These are phyloP conservation scores for Chlorella sp. DNA, from an alignment of 139 green algal genomes.

Conservation along the genomic window DNA sequence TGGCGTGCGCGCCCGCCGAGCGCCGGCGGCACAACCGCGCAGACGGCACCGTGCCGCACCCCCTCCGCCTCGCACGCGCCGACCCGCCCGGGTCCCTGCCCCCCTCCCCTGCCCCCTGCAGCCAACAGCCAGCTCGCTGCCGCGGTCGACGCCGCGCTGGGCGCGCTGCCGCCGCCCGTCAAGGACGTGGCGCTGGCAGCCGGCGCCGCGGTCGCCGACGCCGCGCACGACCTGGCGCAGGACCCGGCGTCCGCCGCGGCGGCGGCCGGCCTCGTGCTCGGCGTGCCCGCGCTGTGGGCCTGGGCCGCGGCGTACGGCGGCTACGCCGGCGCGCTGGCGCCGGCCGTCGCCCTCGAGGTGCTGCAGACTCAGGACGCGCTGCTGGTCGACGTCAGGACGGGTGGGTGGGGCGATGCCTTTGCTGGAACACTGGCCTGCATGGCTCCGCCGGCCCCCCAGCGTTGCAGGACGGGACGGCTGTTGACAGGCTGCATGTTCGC, in stretches of 20 bases:
- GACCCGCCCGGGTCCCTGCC: background rate
- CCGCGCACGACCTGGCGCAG: background rate
- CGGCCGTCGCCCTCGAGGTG: conserved; percentile 37
- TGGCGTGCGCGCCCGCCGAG: background rate
- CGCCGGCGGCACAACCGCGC: background rate
- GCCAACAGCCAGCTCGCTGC: conserved; percentile 19
- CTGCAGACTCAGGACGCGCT: conserved; percentile 50
- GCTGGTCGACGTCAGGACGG: conserved; percentile 61
- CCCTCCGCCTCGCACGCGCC: background rate
- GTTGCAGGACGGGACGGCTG: too few species aligned
- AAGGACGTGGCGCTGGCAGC: conserved; percentile 18
- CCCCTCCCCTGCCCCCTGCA: background rate
- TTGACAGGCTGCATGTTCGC: too few species aligned
- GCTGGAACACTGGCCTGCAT: too few species aligned
- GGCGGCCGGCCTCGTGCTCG: conserved; percentile 34
- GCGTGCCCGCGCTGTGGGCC: conserved; percentile 27
- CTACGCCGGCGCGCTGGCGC: conserved; percentile 47
- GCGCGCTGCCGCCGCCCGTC: background rate
- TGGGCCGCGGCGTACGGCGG: conserved; percentile 46
- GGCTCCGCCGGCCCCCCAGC: too few species aligned
- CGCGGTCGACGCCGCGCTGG: conserved; percentile 8
- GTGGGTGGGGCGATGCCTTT: too few species aligned
- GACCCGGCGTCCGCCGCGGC: conserved; percentile 27
- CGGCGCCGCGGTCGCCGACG: conserved; percentile 3
- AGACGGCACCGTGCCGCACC: background rate